Conservation (phyloP, 2,329 filamentous ascomycete species). For the Hymenotorrendiella dingleyae region DNA sequence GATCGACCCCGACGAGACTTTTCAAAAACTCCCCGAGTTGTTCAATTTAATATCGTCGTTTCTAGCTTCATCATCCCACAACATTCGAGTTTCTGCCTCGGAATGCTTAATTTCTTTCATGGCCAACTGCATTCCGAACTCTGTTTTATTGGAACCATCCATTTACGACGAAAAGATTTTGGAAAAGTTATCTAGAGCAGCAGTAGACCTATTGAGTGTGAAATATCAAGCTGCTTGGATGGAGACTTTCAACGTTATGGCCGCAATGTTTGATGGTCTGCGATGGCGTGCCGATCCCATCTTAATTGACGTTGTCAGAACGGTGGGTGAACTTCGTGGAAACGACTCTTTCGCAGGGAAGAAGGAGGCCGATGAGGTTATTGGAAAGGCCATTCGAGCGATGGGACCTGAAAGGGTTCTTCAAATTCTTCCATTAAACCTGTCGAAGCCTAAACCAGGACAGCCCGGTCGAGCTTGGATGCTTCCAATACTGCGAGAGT, state of each 20-base stretch:
- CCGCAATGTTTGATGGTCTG: slow-evolving; percentile 79
- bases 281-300: slow-evolving; percentile 81
- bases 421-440: slow-evolving; percentile 76
- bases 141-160: slow-evolving; percentile 80
- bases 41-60: slow-evolving; percentile 77
- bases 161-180: slow-evolving; percentile 88
- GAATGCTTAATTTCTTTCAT: slow-evolving; percentile 93
- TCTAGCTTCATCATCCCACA: slow-evolving; percentile 80
- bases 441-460: slow-evolving; percentile 68
- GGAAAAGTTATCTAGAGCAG: slow-evolving; percentile 69
- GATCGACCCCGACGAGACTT: slow-evolving; percentile 83
- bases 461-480: slow-evolving; percentile 90
- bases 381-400: slow-evolving; percentile 79
- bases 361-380: slow-evolving; percentile 86
- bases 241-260: slow-evolving; percentile 86
- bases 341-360: slow-evolving; percentile 89
- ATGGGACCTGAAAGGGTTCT: slow-evolving; percentile 87
- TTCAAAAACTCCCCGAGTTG: slow-evolving; percentile 79
- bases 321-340: slow-evolving; percentile 78
- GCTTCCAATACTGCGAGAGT: slow-evolving; percentile 83
- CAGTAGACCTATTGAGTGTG: slow-evolving; percentile 72
- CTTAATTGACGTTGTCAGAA: slow-evolving; percentile 67
- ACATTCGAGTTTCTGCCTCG: slow-evolving; percentile 89
- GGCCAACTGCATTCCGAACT: slow-evolving; percentile 79
- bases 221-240: slow-evolving; percentile 93